phyloP scores from a whole-genome alignment of 202 grass and related monocot species.

The Dendrocalamus latiflorus region DNA sequence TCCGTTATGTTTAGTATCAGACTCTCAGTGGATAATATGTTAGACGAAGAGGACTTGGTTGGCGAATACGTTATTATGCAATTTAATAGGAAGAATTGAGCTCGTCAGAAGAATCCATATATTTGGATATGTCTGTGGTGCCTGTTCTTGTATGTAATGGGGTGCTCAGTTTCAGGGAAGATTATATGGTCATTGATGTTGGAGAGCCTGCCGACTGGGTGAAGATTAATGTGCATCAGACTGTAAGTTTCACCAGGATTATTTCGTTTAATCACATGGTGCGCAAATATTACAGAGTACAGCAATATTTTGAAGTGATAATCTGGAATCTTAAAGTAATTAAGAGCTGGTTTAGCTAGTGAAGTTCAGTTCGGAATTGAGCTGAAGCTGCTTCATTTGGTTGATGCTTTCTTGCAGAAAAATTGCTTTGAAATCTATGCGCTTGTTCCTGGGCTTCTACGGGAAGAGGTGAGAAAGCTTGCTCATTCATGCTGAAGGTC shows the following conservation, averaged over 20 bases:
- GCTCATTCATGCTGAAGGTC: constrained; percentile 19
- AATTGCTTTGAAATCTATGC: constrained; percentile 98
- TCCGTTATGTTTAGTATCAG: constrained; percentile 14
- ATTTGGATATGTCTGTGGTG: constrained; percentile 1
- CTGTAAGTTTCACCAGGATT: constrained; percentile 54
- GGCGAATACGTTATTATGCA: not conserved
- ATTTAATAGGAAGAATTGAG: constrained; percentile 23
- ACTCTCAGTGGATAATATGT: not conserved
- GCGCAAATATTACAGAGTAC: not conserved
- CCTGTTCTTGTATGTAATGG: constrained; percentile 19
- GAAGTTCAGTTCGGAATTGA: not conserved
- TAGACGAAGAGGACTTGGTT: not conserved
- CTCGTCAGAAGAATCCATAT: not conserved
- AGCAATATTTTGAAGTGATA: constrained; percentile 4
- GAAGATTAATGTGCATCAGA: constrained; percentile 84
- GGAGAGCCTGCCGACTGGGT: too few species aligned
- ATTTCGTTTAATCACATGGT: constrained; percentile 18
- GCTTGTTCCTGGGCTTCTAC: constrained; percentile 92
- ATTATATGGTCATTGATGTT: constrained; percentile 87
- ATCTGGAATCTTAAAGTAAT: constrained; percentile 2
- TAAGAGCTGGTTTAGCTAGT: constrained; percentile 1
- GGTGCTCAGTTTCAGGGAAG: constrained; percentile 50
- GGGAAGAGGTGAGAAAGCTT: constrained; percentile 72
- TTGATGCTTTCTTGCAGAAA: constrained; percentile 61
- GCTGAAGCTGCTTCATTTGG: constrained; percentile 3